Evolutionary conservation across 2,329 filamentous ascomycete species (phyloP), one percentile per base, ranked within the genome.

Genomic region (Parastagonospora avenae): DNA sequence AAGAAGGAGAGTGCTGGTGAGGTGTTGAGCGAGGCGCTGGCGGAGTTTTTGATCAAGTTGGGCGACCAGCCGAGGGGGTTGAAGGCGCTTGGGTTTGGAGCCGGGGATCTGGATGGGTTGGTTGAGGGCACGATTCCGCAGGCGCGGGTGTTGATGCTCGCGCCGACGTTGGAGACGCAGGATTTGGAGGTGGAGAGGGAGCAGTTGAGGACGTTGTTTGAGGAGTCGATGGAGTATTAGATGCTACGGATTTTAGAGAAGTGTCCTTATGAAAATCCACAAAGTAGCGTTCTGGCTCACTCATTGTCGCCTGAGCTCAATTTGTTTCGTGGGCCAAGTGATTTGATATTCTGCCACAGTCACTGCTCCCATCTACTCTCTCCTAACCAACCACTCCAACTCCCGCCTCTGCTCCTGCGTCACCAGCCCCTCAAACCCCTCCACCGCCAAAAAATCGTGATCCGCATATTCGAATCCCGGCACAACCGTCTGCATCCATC

Each of bases 121-220:
- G 92, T 99, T 1, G 93, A 97, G 74, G 95, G 94, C 1, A 99
- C 94, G 0, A 87, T 99, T 55, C 94, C 94, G 4, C 94, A 99
- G 78, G 85, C 86, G 48, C 81, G 94, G 59, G 95, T 99, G 48
- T 73, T 99, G 67, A 94, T 92, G 88, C 77, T 99, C 55, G 94
- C 94, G 28, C 95, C 94, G 0, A 92, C 84, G 24, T 74, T 99
- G 54, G 79, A 79, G 41, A 77, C 68, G 54, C 68, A 67, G 42
- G 74, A 80, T 47, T 61, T 76, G 10, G 75, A 79, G 38, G 74
- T 71, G 40, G 78, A 81, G 66, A 74, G 79, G 59, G 78, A 80
- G 66, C 78, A 80, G 55, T 54, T 81, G 60, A 69, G 73, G 44
- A 64, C 60, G 10, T 55, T 81, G 59, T 81, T 80, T 60, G 77